Percentiles rank a stretch among this genome's conserved stretches.
Conservation (phyloP, 306 rosid genomes). For the Cucumis melo region DNA sequence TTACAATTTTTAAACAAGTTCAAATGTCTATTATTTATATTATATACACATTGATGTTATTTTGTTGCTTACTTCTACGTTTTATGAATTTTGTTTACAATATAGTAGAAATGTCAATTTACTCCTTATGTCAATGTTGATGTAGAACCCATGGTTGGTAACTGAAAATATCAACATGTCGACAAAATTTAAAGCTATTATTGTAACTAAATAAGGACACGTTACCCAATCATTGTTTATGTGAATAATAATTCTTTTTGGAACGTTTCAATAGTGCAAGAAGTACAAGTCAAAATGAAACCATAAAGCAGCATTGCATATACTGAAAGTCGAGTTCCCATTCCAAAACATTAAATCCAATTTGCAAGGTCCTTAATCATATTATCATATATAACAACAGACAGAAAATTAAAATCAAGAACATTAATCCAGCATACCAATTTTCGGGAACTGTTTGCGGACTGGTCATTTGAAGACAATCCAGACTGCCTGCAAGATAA, state of each 20-base stretch:
- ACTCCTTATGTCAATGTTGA: too few relatives aligned
- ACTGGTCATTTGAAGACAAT: conserved; percentile 51
- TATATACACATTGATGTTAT: too few relatives aligned
- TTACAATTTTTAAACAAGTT: too few relatives aligned
- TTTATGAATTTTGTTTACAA: too few relatives aligned
- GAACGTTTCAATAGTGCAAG: neutral
- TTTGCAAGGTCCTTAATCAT: neutral
- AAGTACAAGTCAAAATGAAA: neutral
- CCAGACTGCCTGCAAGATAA: conserved; percentile 73
- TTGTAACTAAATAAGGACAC: neutral
- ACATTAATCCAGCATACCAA: conserved; percentile 32
- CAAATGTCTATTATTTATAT: too few relatives aligned
- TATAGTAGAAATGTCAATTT: too few relatives aligned
- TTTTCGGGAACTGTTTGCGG: conserved; percentile 48
- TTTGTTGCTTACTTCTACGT: too few relatives aligned
- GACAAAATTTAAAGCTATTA: too few relatives aligned
- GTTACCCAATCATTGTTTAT: too few relatives aligned
- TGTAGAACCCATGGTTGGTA: too few relatives aligned
- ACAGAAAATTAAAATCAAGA: neutral
- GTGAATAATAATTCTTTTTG: neutral
- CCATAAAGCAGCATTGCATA: neutral
- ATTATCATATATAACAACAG: neutral
- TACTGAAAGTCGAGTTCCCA: neutral
- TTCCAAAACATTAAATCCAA: neutral
- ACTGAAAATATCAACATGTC: too few relatives aligned